A percentile compares a stretch with the other conserved stretches of the same genome.
phyloP scores from a whole-genome alignment of 176 grass and related monocot genomes.

The Luzula sylvatica region DNA sequence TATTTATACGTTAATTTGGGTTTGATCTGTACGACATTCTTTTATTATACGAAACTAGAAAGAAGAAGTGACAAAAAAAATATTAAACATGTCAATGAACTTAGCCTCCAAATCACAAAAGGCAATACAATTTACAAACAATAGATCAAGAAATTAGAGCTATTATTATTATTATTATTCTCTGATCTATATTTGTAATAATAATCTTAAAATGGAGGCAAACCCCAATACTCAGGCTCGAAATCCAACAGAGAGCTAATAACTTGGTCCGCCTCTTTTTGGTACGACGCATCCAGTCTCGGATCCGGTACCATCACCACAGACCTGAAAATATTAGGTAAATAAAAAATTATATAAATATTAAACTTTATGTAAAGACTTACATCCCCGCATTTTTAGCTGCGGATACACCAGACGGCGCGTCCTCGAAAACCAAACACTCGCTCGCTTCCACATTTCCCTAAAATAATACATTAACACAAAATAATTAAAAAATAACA shows the following conservation, averaged over 20 bases:
- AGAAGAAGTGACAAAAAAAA: no score
- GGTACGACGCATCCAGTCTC: slow-evolving; percentile 64
- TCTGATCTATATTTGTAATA: neutral
- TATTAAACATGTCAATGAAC: no score
- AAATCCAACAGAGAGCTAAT: slow-evolving; percentile 68
- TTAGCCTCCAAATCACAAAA: no score
- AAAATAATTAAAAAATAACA: slow-evolving; percentile 6
- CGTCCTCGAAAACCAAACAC: slow-evolving; percentile 89
- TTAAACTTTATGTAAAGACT: slow-evolving; percentile 14
- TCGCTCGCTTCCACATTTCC: slow-evolving; percentile 47
- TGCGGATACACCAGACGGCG: slow-evolving; percentile 76
- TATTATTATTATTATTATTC: neutral
- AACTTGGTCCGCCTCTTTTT: slow-evolving; percentile 78
- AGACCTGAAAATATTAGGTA: slow-evolving; percentile 35
- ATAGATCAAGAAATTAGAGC: slow-evolving; percentile 2
- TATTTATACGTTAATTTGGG: no score
- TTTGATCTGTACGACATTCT: no score
- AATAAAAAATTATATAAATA: neutral
- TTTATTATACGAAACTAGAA: no score
- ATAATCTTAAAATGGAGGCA: slow-evolving; percentile 57
- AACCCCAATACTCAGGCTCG: slow-evolving; percentile 51
- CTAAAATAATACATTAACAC: slow-evolving; percentile 24
- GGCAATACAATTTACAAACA: no score
- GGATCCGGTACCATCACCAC: slow-evolving; percentile 80
- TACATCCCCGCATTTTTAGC: slow-evolving; percentile 90